A percentile compares a stretch with the other conserved stretches of the same genome.
Evolutionary conservation across 306 rosid genomes (phyloP).

Genomic region (Casuarina equisetifolia): DNA sequence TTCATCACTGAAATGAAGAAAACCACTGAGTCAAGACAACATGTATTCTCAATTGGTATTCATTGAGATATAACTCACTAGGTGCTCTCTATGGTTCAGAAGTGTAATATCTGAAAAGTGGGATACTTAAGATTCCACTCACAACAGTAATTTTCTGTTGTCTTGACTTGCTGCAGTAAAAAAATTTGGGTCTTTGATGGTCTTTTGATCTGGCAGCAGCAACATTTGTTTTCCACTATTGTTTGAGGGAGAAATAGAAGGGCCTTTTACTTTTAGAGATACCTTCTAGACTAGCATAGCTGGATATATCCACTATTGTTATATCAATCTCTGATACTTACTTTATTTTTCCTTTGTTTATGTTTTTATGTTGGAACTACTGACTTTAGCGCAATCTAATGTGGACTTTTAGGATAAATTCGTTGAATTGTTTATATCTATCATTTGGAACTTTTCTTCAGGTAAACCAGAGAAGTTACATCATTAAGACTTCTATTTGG

Average conservation of each 20-base stretch:
- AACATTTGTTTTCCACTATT: too few relatives aligned
- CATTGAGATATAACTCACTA: neutral
- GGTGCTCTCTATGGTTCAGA: neutral
- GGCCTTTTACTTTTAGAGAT: neutral
- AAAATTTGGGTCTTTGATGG: too few relatives aligned
- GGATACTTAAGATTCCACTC: neutral
- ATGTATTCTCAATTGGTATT: neutral
- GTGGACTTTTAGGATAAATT: too few relatives aligned
- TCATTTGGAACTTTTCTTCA: neutral
- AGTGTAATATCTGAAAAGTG: neutral
- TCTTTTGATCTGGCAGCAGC: too few relatives aligned
- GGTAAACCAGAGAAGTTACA: neutral
- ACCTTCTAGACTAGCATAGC: conserved; percentile 9
- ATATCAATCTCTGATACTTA: conserved; percentile 4
- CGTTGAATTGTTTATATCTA: neutral
- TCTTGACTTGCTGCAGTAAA: too few relatives aligned
- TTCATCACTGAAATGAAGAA: neutral
- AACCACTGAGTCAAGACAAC: neutral
- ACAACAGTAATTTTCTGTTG: too few relatives aligned
- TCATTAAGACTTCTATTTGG: neutral
- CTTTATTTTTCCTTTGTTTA: conserved; percentile 13
- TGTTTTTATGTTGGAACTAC: conserved; percentile 2
- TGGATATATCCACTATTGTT: conserved; percentile 20
- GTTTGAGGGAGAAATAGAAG: too few relatives aligned
- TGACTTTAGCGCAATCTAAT: neutral